These are phyloP conservation scores for Fusarium chaquense DNA, from an alignment of 2,329 filamentous ascomycete species.

Conservation along the genomic window DNA sequence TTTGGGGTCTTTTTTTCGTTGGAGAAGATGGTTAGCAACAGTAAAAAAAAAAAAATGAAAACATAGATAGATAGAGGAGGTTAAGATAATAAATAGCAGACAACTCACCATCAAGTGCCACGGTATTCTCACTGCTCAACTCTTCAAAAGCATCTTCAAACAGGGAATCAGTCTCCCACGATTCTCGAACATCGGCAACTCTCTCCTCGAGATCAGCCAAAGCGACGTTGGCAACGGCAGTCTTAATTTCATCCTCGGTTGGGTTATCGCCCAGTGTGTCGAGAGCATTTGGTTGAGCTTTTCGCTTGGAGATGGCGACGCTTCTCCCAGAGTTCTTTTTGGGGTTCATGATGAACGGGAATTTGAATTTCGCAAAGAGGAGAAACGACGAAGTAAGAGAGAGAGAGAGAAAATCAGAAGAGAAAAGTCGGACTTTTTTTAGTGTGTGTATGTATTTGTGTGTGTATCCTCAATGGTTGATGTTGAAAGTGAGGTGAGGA, in stretches of 20 bases:
- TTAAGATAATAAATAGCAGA: neutral
- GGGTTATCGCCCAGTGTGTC: slow-evolving; percentile 52
- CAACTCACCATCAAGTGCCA: slow-evolving; percentile 58
- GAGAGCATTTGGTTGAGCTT: slow-evolving; percentile 53
- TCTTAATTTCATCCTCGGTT: slow-evolving; percentile 53
- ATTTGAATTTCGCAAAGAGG: neutral
- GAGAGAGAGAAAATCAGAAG: neutral
- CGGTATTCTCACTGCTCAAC: slow-evolving; percentile 65
- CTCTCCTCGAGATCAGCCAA: slow-evolving; percentile 63
- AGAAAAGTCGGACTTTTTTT: neutral
- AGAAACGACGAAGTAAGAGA: neutral
- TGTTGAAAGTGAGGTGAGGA: slow-evolving; percentile 6
- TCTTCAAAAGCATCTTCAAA: slow-evolving; percentile 73
- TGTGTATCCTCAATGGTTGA: neutral
- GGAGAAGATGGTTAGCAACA: slow-evolving; percentile 19
- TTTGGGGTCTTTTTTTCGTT: slow-evolving; percentile 55
- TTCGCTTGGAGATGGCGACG: slow-evolving; percentile 51
- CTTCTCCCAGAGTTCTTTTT: slow-evolving; percentile 50
- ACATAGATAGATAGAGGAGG: too few relatives aligned
- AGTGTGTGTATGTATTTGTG: neutral
- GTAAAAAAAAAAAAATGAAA: neutral
- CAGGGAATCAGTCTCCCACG: slow-evolving; percentile 73
- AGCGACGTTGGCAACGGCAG: slow-evolving; percentile 53
- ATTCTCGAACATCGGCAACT: slow-evolving; percentile 64
- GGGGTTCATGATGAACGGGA: slow-evolving; percentile 46